Base-by-base conservation (phyloP, 768 basidiomycete species). In the Calocybe gangraenosa region DNA sequence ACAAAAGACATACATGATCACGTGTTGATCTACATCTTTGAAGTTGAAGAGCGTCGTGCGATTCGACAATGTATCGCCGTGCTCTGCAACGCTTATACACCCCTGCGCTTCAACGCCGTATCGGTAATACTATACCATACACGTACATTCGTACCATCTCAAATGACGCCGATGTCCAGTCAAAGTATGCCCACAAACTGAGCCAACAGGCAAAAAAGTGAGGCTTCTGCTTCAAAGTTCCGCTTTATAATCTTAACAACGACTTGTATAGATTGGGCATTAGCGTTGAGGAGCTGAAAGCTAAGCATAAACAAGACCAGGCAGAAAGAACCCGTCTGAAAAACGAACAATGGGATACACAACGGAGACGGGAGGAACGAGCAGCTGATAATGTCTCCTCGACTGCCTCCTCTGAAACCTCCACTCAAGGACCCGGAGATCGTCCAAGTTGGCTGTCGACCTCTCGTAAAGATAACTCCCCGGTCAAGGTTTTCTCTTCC, bases 131-230 rank as follows among this genome's bases (percentile, higher is more conserved):
- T n/a, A n/a, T n/a, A n/a, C n/a, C n/a, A n/a, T n/a, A n/a, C n/a
- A n/a, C n/a, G n/a, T n/a, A n/a, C n/a, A n/a, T 42, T 10, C 48
- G 52, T n/a, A 7, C 28, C 28, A 44, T 53, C 18, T 36, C 50
- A 34, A 53, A 40, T 22, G 19, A 11, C 40, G 31, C 22, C 15
- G 43, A 55, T 47, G 69, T 72, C 44, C 64, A 69, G 49, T 57
- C 67, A 22, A 84, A 78, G 57, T 92, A 93, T 58, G 75, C 79
- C 11, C 77, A 84, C 47, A 87, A 86, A 58, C 64, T 94, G 30
- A 76, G 71, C 36, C 68, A 73, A 54, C 75, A 69, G 54, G 82
- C 87, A 33, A 65, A 77, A 40, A 57, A 63, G 66, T 66, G 58
- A 66, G 46, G 31, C 37, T 39, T 40, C 37, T n/a, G n/a, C n/a